Conservation (phyloP, 306 rosid species). For the Acacia acuminata region DNA sequence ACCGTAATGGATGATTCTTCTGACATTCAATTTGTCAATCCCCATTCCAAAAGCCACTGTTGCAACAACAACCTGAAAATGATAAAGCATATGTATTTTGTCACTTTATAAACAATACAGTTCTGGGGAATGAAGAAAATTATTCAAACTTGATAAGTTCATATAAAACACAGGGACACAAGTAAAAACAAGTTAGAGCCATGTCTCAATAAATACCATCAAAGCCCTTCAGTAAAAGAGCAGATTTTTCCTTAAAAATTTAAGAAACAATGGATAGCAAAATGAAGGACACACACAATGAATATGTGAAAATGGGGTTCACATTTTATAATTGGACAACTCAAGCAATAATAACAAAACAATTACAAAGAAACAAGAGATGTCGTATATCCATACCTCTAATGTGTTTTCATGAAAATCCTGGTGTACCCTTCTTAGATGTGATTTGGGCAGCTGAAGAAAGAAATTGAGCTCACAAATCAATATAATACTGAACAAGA, state of each 20-base stretch:
- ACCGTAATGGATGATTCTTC: constrained; percentile 94
- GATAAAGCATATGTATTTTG: constrained; percentile 4
- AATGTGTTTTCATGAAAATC: constrained; percentile 82
- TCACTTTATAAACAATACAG: neutral
- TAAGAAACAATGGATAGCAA: neutral
- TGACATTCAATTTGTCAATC: constrained; percentile 86
- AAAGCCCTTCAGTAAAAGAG: neutral
- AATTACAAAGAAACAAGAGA: constrained; percentile 6
- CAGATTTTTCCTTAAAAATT: neutral
- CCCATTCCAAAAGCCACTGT: constrained; percentile 99
- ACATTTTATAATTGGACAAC: constrained; percentile 14
- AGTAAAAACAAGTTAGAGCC: constrained; percentile 11
- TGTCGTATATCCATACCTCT: constrained; percentile 61
- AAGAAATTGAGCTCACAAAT: constrained; percentile 41
- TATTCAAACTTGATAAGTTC: constrained; percentile 3
- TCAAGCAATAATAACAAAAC: constrained; percentile 9
- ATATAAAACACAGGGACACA: neutral
- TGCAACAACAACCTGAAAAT: constrained; percentile 86
- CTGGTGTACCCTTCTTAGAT: constrained; percentile 81
- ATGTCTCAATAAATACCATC: constrained; percentile 3
- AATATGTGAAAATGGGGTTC: neutral
- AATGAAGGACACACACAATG: neutral
- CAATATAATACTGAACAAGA: constrained; percentile 23
- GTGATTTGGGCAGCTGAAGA: constrained; percentile 78
- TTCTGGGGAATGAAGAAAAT: constrained; percentile 18